Base-by-base conservation (phyloP, 2,329 filamentous ascomycete genomes). In the Epichloe baconii region DNA sequence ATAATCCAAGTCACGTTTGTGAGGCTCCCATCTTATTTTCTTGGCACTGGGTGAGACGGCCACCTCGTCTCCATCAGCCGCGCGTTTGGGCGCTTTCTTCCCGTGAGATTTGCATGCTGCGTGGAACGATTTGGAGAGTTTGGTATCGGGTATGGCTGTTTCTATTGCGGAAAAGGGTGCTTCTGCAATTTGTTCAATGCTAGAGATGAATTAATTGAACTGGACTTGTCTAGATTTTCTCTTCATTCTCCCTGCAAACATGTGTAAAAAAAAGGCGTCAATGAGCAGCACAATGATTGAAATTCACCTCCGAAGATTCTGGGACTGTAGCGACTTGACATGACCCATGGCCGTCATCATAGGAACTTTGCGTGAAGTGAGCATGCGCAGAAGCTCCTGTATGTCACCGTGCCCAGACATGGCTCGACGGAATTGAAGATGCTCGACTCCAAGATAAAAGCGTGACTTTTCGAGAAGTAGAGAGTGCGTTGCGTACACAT, bases 321-420 rank as follows among this genome's bases (percentile, higher is more conserved):
- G 74, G 2, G 66, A 59, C 60, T 83, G 79, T 1, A 83, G 68
- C 3, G 75, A 70, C 61, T 77, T 80, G 52, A 82, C 71, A 55
- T 80, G 75, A 43, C 68, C 64, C 72, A 83, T 77, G 26, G 79
- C 79, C 49, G 73, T 72, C 63, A 82, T 70, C 67, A 82, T 78
- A 3, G 78, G 68, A 49, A 79, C 66, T 59, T 79, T 82, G 49
- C 78, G 76, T 45, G 73, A 71, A 3, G 77, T 82, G 57, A 83
- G 67, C 50, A 82, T 70, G 45, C 78, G 77, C 49, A 83, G 68
- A 15, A 83, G 71, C 59, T 80, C 79, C 57, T 82, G 78, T 21
- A 83, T 64, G 56, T 83, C 79, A 53, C 77, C 72, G 55, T 80
- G 76, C 1, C 74, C 69, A 7, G 76, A 71, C 77, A 80, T 80